Base-by-base conservation (phyloP, 768 basidiomycete species). In the Leccinum subtestaceum region DNA sequence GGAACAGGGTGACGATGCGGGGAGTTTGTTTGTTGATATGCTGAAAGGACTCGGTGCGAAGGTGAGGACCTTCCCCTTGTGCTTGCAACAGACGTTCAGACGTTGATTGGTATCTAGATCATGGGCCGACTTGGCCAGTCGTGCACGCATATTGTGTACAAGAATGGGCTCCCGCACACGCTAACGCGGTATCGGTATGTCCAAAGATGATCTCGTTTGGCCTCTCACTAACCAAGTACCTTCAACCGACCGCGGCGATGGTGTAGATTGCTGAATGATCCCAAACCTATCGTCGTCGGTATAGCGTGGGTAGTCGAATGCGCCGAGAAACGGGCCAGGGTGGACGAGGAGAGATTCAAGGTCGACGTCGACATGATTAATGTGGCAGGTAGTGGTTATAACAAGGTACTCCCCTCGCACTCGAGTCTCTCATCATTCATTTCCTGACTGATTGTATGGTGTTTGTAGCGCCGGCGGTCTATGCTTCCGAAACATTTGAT, bases 251-350 rank as follows among this genome's bases (percentile, higher is more conserved):
- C n/a, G 23, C 21, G 25, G 25, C 3, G 43, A 32, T 31, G 34
- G 13, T 45, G 10, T 34, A 90, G 89, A 54, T 68, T 84, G 48
- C 74, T 91, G 23, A 76, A 83, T 48, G 86, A 91, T 43, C 89
- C 71, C 67, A 81, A 87, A 66, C 93, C 93, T 0, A 63, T 76
- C 25, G 85, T 93, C 15, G 88, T 96, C 15, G 89, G 91, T 7
- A 91, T 93, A 63, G 88, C 84, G 17, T 95, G 93, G 93, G 89
- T 95, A 5, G 89, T 94, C 2, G 86, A 91, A 67, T 95, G 92
- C 62, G 87, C 82, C 2, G 92, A 94, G 65, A 82, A 85, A 61
- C 78, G 81, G 47, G 71, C 71, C 40, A 81, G 74, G 48, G 82
- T 89, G 3, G 89, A 87, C 21, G 93, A 93, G 68, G 71, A 76